Evolutionary conservation across 2,329 filamentous ascomycete genomes (phyloP), one percentile per base, ranked within the genome.

Genomic region (Fusarium agapanthi): DNA sequence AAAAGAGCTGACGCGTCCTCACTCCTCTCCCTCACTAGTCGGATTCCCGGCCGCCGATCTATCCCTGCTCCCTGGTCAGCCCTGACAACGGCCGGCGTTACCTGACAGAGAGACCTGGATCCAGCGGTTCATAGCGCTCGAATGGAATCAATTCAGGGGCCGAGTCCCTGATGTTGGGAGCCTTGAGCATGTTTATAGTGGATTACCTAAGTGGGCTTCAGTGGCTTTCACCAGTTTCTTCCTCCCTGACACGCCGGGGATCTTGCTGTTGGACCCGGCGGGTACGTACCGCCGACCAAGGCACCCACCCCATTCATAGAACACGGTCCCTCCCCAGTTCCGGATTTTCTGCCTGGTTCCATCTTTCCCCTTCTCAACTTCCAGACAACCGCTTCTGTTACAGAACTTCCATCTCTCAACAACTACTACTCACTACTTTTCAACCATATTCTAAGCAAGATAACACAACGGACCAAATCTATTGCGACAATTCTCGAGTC

Each of bases 281-380:
- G 71, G 68, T 73, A 73, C 71, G 71, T 73, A 69, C 71, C 64
- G 28, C 44, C 30, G 40, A 44, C 67, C 73, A 77, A 79, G 76
- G 77, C 78, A 78, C 57, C 75, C 75, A 73, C 76, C 75, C 76
- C 79, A 79, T 80, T 79, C 77, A 80, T 79, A 81, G 78, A 79
- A 71, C 72, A 74, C 73, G 65, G 56, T 60, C 51, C 24, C 71
- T 75, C 65, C 79, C 79, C 76, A 73, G 74, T 79, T 77, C 68
- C 72, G 58, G 69, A 57, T 61, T 72, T 67, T 67, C 73, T 73
- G 74, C 77, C 72, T 72, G 72, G 69, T 75, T 69, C 69, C 65
- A 57, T 65, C 76, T 73, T 69, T 76, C 58, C 56, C 68, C 55
- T 69, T 74, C 69, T 67, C 69, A 65, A 71, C 67, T 75, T 68